Evolutionary conservation across 345 rosid species (phyloP), one percentile per base, ranked within the genome.

Genomic region (Murraya paniculata): DNA sequence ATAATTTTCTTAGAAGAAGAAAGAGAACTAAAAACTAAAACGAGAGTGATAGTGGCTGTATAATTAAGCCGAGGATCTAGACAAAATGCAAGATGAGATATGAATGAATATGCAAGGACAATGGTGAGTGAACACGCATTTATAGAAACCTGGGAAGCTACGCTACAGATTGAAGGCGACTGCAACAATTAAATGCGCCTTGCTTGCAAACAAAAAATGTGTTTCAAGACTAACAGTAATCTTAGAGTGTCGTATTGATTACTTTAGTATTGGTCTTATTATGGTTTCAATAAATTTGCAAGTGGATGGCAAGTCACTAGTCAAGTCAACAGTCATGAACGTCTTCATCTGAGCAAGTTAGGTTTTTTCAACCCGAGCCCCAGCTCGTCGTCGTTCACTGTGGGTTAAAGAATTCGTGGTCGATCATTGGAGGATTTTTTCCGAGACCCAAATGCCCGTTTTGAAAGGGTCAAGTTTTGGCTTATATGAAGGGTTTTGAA

Each of bases 401-500:
- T 1, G 11, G 11, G 1, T 33, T 11, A 21, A 24, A 30, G 4
- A 72, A 6, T 27, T 9, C 16, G 0, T 2, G 19, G 16, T 5
- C 0, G 39, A 64, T 48, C 33, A 57, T 57, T 72, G 74, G 76
- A 57, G 3, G 28, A 24, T 73, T 56, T 11, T 5, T 6, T 5
- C 10, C 0, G 19, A n/a, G 59, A 11, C 36, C 6, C n/a, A 65
- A 50, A 50, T 14, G 3, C 60, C 62, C 71, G 1, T 16, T n/a
- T 75, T 75, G 78, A 75, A 75, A 13, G 7, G 62, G 72, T 75
- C 78, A 65, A 50, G 1, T 30, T n/a, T 58, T 58, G 6, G 16
- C 4, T 53, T 65, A n/a, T 4, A 19, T 10, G 11, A 7, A 48
- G 69, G 76, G 67, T 22, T 36, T 18, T 72, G 24, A n/a, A 6